phyloP scores from a whole-genome alignment of 2,329 filamentous ascomycete genomes.

The Cytospora leucostoma region DNA sequence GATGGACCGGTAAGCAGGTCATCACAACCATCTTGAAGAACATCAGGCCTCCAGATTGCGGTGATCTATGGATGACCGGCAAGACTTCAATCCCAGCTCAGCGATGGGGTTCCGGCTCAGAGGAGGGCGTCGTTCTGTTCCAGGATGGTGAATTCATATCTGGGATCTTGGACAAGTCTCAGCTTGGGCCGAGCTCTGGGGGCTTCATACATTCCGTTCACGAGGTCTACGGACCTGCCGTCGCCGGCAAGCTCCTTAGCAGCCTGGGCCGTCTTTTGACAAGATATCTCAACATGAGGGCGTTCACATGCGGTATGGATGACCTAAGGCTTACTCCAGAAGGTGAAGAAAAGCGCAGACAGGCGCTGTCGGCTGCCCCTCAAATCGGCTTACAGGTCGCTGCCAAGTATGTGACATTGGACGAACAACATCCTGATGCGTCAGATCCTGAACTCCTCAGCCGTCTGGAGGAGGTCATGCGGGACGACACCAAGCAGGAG shows the following conservation, averaged over 20 bases:
- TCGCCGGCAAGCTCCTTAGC: constrained; percentile 85
- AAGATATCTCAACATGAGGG: constrained; percentile 86
- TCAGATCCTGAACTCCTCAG: constrained; percentile 71
- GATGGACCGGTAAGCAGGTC: constrained; percentile 97
- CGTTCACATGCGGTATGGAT: constrained; percentile 96
- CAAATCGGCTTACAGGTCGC: constrained; percentile 77
- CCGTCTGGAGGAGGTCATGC: constrained; percentile 83
- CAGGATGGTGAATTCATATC: constrained; percentile 84
- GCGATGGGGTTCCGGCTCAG: constrained; percentile 74
- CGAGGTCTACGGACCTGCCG: constrained; percentile 85
- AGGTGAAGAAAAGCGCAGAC: constrained; percentile 71
- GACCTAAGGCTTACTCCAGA: constrained; percentile 82
- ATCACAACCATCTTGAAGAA: constrained; percentile 93
- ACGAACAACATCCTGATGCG: constrained; percentile 61
- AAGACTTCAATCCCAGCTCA: constrained; percentile 77
- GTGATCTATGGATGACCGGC: constrained; percentile 76
- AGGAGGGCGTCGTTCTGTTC: constrained; percentile 81
- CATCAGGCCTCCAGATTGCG: constrained; percentile 75
- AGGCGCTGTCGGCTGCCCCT: constrained; percentile 68
- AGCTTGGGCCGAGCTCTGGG: constrained; percentile 84
- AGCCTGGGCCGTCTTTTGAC: constrained; percentile 88
- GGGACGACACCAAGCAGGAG: constrained; percentile 88
- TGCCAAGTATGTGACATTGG: constrained; percentile 83
- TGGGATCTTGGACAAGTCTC: constrained; percentile 93
- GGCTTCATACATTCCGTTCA: constrained; percentile 91